Base-by-base conservation (phyloP, 2,329 filamentous ascomycete genomes). In the Colletotrichum sp. region DNA sequence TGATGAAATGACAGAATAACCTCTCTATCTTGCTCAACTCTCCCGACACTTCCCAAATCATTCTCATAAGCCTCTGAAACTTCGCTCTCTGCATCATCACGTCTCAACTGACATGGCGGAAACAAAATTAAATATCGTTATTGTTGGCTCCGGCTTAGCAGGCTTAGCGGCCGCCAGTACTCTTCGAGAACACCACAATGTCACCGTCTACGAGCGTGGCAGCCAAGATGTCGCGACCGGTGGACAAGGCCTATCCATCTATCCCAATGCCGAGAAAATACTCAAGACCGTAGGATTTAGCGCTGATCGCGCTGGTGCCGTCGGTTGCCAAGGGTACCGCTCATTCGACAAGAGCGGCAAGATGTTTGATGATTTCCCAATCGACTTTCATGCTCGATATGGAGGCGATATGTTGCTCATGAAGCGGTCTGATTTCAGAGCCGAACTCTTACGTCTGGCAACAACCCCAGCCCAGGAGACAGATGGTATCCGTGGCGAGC, bases 11-110 rank as follows among this genome's bases (percentile, higher is more conserved):
- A 21, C n/a, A 13, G 1, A 52, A 13, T 13, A 52, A 21, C 10
- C 6, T 4, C 5, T 44, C 4, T n/a, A 12, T 49, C 39, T 12
- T 49, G 18, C 18, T 49, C 39, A 2, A 49, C 3, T 12, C 18
- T 49, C 18, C 18, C 39, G 9, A 49, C 4, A n/a, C 39, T n/a
- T 9, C n/a, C 18, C 2, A n/a, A 12, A 1, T n/a, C 5, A 6
- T n/a, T 0, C 39, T n/a, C 6, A 2, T 12, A 3, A 49, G 9
- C 39, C 3, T n/a, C 18, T 5, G 0, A 49, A n/a, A n/a, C 1
- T 9, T 12, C 9, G 3, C 39, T 52, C n/a, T 21, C n/a, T 21
- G 1, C 12, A 5, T 2, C 44, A 13, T 4, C 6, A 52, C 1
- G n/a, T 24, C 44, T 52, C 44, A 1, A 21, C 5, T 8, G 6